Evolutionary conservation across 805 yeast species (phyloP), one percentile per base, ranked within the genome.

Genomic region (Metschnikowia lunata): DNA sequence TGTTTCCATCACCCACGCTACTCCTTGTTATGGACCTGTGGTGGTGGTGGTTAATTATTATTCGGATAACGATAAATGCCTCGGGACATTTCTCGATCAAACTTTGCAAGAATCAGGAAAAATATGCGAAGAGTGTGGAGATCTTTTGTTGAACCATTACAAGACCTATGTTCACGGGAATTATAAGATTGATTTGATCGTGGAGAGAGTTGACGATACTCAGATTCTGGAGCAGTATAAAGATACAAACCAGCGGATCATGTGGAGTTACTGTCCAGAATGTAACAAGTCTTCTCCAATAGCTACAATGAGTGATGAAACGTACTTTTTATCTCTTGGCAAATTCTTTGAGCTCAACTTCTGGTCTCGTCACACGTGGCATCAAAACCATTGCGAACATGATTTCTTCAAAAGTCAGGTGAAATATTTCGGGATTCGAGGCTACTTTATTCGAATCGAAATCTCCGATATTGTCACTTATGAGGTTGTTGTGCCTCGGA

Each of bases 11-110:
- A 84, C 83, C 55, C 85, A 88, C 34, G 85, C 95, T 0, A 88
- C 95, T 0, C 97, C 97, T 0, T 93, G 99, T 57, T 71, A 82
- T 34, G 98, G 98, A 0, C 99, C 99, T 0, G 88, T 80, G 43
- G 71, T 81, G n/a, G 80, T 87, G 30, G 79, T 82, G 1, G 83
- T 90, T 39, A 97, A 90, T 49, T 95, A 76, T 58, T 93, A 91
- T 60, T 81, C 96, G 70, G 96, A 88, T 39, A 86, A 83, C 46
- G 99, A 95, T 61, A 83, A 85, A 58, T 83, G 96, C 8, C 64
- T 95, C 35, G 99, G 99, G 0, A 87, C 86, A 55, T 88, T 83
- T 53, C 79, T 93, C 35, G 97, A 95, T 57, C 85, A 83, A 43
- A 72, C 82, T 32, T 83, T 88, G 46, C 68, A 76, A 6, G 83